These are phyloP conservation scores for Prosopis cineraria DNA, from an alignment of 306 rosid species.

Conservation along the genomic window DNA sequence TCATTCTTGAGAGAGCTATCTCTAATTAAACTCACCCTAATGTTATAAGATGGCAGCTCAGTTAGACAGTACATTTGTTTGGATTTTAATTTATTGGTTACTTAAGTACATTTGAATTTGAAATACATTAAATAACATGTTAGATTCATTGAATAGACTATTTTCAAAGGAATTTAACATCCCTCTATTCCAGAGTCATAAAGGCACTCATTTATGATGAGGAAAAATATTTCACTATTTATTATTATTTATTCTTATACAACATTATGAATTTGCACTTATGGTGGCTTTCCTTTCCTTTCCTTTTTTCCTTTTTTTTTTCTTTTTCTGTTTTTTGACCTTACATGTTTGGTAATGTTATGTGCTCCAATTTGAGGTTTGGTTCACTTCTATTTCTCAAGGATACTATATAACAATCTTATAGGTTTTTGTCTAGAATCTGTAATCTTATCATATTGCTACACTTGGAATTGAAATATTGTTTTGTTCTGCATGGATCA, in stretches of 20 bases:
- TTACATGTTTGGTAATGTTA: neutral
- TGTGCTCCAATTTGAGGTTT: neutral
- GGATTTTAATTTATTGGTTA: no score
- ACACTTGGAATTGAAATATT: constrained; percentile 37
- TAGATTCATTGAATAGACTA: neutral
- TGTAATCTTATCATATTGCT: neutral
- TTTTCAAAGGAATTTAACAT: neutral
- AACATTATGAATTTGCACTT: neutral
- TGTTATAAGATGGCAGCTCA: no score
- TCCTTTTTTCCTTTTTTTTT: no score
- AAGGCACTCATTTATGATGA: neutral
- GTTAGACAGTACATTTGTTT: no score
- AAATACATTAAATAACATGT: no score
- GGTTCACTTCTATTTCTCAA: constrained; percentile 1
- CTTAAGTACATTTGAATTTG: no score
- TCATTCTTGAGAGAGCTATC: no score
- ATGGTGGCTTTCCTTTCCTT: neutral
- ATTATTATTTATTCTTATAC: no score
- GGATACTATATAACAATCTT: no score
- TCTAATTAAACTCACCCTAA: no score
- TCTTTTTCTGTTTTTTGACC: no score
- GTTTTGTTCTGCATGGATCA: constrained; percentile 13
- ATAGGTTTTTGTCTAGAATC: neutral
- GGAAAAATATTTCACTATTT: no score
- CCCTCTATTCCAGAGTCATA: neutral